Conservation (phyloP, 768 basidiomycete species). For the Tricholoma terreum region DNA sequence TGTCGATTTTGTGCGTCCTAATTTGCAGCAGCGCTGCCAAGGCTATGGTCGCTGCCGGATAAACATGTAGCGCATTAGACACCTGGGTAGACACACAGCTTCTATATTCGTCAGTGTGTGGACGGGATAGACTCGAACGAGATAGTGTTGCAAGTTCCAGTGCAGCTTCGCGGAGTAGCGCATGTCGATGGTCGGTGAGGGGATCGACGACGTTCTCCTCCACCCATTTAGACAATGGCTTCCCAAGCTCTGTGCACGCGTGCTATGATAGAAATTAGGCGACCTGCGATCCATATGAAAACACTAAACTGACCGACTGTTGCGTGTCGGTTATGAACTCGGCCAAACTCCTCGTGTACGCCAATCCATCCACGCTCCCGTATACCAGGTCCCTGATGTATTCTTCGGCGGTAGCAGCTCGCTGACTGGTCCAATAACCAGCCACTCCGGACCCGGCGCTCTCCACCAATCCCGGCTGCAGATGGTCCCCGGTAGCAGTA, state of each 20-base stretch:
- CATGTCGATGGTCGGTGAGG: constrained; percentile 46
- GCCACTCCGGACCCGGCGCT: constrained; percentile 11
- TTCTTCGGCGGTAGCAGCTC: constrained; percentile 56
- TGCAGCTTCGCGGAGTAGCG: constrained; percentile 42
- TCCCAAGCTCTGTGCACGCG: constrained; percentile 27
- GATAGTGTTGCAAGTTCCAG: constrained; percentile 21
- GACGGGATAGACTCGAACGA: constrained; percentile 4
- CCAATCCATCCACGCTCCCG: constrained; percentile 72
- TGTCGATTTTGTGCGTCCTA: constrained; percentile 47
- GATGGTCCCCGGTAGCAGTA: constrained; percentile 10
- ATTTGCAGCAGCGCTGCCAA: constrained; percentile 42
- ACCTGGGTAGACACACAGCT: constrained; percentile 32
- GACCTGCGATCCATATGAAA: not conserved
- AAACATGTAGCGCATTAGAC: constrained; percentile 37
- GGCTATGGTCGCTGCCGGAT: constrained; percentile 39
- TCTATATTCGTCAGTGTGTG: not conserved
- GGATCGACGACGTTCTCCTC: constrained; percentile 42
- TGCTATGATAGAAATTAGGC: not conserved
- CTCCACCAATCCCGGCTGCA: constrained; percentile 3
- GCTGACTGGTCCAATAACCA: constrained; percentile 48
- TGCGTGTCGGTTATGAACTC: constrained; percentile 51
- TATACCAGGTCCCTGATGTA: constrained; percentile 75
- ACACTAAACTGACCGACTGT: constrained; percentile 21
- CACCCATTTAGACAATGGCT: constrained; percentile 42
- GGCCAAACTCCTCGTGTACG: constrained; percentile 74